Evolutionary conservation across 805 yeast genomes (phyloP).

Genomic region (Brettanomyces anomalus): DNA sequence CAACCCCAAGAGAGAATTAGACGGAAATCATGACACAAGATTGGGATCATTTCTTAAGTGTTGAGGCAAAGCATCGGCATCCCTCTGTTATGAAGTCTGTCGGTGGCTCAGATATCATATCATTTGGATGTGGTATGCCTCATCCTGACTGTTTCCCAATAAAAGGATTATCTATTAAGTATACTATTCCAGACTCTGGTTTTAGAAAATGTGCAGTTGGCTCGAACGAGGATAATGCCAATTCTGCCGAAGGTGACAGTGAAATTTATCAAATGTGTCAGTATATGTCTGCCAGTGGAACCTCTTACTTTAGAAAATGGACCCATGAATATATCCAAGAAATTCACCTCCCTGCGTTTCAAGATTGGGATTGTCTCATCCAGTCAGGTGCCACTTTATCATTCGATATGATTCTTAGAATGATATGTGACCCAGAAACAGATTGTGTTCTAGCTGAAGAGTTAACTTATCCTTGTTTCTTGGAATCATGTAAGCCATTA

Average conservation of each 20-base stretch:
- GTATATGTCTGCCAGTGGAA: constrained; percentile 43
- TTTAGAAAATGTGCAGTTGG: constrained; percentile 34
- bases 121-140: constrained; percentile 52
- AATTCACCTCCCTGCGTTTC: constrained; percentile 37
- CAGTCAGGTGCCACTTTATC: constrained; percentile 86
- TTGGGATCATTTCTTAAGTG: constrained; percentile 18
- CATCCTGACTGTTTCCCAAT: constrained; percentile 44
- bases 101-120: constrained; percentile 28
- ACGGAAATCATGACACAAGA: constrained; percentile 16
- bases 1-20: neutral
- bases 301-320: constrained; percentile 32
- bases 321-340: constrained; percentile 32
- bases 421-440: constrained; percentile 59
- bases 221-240: constrained; percentile 10
- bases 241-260: constrained; percentile 6
- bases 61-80: constrained; percentile 20
- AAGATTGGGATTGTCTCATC: constrained; percentile 62
- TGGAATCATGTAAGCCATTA: constrained; percentile 70
- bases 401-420: constrained; percentile 76
- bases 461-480: constrained; percentile 73
- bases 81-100: constrained; percentile 22
- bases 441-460: constrained; percentile 82
- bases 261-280: constrained; percentile 40
- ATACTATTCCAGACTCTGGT: constrained; percentile 32
- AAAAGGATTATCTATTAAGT: constrained; percentile 21